Base-by-base conservation (phyloP, 495 filamentous ascomycete genomes). In the Aspergillus bertholletiae region DNA sequence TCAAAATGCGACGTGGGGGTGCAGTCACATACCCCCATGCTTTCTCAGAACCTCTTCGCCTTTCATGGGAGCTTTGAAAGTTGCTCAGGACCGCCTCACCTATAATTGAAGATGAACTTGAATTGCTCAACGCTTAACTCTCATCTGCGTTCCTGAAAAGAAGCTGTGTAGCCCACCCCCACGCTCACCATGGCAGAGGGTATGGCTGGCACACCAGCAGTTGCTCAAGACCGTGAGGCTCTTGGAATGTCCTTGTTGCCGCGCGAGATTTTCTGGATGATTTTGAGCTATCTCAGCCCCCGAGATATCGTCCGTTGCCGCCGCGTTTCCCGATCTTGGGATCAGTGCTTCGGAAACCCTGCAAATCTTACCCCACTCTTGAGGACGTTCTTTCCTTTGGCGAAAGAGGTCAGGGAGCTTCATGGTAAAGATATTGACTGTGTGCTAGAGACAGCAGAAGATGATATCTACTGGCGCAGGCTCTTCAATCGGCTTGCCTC, bases 301-400 rank as follows among this genome's bases (percentile, higher is more conserved):
- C 58, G 51, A 9, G 80, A 84, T 57, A 69, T 79, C 40, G 58
- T 86, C 1, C 71, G 76, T 45, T 80, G 76, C 62, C 83, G 84
- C 40, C 73, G 69, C 6, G 84, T 88, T 23, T 82, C 74, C 11
- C 72, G 64, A 43, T 57, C 64, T 12, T 88, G 84, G 82, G 63
- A 76, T 37, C 61, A 68, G 30, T 77, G 78, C 12, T 86, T 88
- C 57, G 71, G 74, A 46, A 74, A 76, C 56, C 66, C 75, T 9
- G 62, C 63, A 37, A 64, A 74, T 41, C 73, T 78, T 23, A 67
- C 74, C 41, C 72, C 71, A 9, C 62, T 83, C 17, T 56, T 85
- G 60, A 73, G 73, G 37, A 70, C 69, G 60, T 77, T 77, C 47
- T 85, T 83, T 48, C 76, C 82, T 11, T 69, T 70, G 44, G 83